Base-by-base conservation (phyloP, 2,329 filamentous ascomycete species). In the Exophiala oligosperma region DNA sequence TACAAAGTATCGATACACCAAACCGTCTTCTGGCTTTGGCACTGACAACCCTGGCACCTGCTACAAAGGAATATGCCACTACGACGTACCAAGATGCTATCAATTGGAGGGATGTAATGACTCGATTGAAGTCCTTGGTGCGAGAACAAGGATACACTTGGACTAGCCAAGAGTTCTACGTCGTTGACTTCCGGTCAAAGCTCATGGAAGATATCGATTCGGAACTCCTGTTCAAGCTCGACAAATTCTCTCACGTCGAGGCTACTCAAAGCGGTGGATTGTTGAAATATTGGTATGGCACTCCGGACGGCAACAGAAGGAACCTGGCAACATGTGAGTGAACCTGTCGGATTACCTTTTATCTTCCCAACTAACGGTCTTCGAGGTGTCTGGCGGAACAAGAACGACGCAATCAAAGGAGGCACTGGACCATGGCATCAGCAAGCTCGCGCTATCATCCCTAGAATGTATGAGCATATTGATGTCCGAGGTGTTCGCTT, bases 231-330 rank as follows among this genome's bases (percentile, higher is more conserved):
- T 86, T 86, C 41, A 79, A 81, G 26, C 80, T 96, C 32, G 92
- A 96, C 73, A 86, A 87, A 69, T 85, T 85, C 59, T 89, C 89
- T 5, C 92, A 96, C 71, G 80, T 83, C 24, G 92, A 96, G 72
- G 92, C 92, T 11, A 87, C 87, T 17, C 81, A 81, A 40, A 90
- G 86, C 67, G 92, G 92, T 4, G 91, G 91, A 0, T 83, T 97
- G 69, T 75, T 96, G 69, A 96, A 96, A 83, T 96, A 97, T 74
- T 96, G 92, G 91, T 96, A 95, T 72, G 91, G 91, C 1, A 79
- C 77, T 35, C 87, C 88, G 21, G 85, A 95, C 74, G 76, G 72
- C 44, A 79, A 88, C 52, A 81, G 88, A 61, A 80, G 84, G 69
- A 96, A 96, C 75, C 74, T 97, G 67, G 92, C 92, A 44, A 96